These are phyloP conservation scores for Primulina huaijiensis DNA, from an alignment of 257 asterid genomes.

Conservation along the genomic window DNA sequence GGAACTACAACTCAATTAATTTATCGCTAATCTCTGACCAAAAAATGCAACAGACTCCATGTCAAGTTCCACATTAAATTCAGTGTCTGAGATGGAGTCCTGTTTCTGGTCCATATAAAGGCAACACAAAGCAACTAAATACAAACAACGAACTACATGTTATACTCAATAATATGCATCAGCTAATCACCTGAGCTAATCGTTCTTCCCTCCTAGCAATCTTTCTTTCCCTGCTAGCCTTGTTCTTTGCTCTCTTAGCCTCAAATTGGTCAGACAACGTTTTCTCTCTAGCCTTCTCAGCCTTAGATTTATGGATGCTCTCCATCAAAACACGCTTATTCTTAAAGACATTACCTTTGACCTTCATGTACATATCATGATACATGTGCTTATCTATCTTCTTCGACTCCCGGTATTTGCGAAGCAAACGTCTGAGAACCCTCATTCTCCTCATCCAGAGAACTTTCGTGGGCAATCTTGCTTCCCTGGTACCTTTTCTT, in stretches of 20 bases:
- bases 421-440: conserved; percentile 27
- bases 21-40: background rate
- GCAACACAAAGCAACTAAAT: background rate
- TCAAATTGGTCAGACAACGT: conserved; percentile 23
- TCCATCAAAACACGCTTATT: conserved; percentile 32
- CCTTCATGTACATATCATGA: conserved; percentile 30
- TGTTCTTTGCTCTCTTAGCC: conserved; percentile 33
- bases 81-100: background rate
- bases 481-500: conserved; percentile 40
- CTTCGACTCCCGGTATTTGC: conserved; percentile 14
- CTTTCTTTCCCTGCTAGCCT: conserved; percentile 38
- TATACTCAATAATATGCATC: background rate
- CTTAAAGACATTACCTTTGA: conserved; percentile 24
- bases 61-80: background rate
- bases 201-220: conserved; percentile 34
- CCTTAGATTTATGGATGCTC: conserved; percentile 27
- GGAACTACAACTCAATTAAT: background rate
- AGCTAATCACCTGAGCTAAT: conserved; percentile 29
- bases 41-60: background rate
- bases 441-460: conserved; percentile 32
- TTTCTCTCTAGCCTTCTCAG: conserved; percentile 23
- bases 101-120: background rate
- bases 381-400: conserved; percentile 40
- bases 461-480: conserved; percentile 29
- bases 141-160: background rate